Base-by-base conservation (phyloP, 768 basidiomycete species). In the Lentinula detonsa region DNA sequence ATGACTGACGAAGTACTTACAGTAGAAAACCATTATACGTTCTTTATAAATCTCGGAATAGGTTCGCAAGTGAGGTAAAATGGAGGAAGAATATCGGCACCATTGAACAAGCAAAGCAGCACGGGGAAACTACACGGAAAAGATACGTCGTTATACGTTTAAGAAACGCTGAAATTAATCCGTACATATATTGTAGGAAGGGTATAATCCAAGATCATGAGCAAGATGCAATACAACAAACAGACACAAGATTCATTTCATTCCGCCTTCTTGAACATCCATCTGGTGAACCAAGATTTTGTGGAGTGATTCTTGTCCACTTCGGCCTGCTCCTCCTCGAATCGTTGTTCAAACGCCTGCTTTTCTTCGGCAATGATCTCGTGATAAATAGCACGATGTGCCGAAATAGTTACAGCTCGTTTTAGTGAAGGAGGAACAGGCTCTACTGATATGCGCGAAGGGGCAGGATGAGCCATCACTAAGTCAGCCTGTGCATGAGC, bases 331-430 rank as follows among this genome's bases (percentile, higher is more conserved):
- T 89, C 87, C 51, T 79, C 78, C 65, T 83, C 77, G 53, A 84
- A 66, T 49, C 82, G 74, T 64, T 83, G 77, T 35, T 77, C 76
- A 31, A 82, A 73, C 4, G 81, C 87, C 15, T 81, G 75, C 62
- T 81, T 77, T 71, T 90, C 89, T 69, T 91, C 88, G 42, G 83
- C 86, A 43, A 89, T 76, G 45, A 88, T 83, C 65, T 91, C 89
- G 50, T 82, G 80, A 55, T 81, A 76, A 45, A 90, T 85, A 9
- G 87, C 89, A 62, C 86, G 79, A 8, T 81, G 81, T 4, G 84
- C 76, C 15, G 85, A 79, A n/a, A 87, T 73, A 62, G 78, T 81
- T 21, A 71, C 73, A 46, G 71, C 68, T 55, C 74, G 73, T 54
- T 69, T 65, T 52, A 60, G 62, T 23, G 16, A 63, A 42, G 68